phyloP scores from a whole-genome alignment of 768 basidiomycete genomes.

The Hericium alpestre region DNA sequence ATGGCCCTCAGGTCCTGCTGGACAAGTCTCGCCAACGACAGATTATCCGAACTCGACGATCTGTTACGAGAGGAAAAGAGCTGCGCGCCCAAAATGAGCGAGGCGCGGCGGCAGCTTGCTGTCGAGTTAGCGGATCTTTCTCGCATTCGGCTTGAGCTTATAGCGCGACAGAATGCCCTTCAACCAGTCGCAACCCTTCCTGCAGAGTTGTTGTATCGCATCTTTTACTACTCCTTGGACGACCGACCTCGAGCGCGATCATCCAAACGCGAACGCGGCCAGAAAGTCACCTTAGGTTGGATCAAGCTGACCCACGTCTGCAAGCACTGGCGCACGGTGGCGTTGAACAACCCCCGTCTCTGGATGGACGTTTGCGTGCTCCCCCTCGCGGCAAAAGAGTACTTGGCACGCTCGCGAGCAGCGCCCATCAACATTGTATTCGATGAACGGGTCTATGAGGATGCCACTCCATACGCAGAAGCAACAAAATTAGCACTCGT shows the following conservation, averaged over 20 bases:
- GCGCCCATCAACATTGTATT: not conserved
- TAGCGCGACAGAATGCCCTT: not conserved
- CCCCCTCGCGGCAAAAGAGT: not conserved
- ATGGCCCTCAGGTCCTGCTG: too few relatives aligned
- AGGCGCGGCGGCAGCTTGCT: not conserved
- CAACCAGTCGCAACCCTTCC: not conserved
- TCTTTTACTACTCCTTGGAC: not conserved
- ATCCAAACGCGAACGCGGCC: not conserved
- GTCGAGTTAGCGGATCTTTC: not conserved
- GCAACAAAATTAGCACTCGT: not conserved
- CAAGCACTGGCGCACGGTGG: not conserved
- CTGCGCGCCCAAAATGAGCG: not conserved
- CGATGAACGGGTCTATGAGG: not conserved
- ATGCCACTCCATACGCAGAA: not conserved
- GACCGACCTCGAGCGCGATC: not conserved
- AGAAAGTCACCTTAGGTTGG: not conserved
- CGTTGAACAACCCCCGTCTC: not conserved
- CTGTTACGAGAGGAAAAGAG: not conserved
- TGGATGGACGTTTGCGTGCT: not conserved
- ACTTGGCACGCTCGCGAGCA: not conserved
- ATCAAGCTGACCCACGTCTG: not conserved
- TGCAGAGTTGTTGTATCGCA: not conserved
- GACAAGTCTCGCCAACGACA: not conserved
- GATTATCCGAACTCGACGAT: not conserved
- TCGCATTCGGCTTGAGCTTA: not conserved